Evolutionary conservation across 2,329 filamentous ascomycete species (phyloP).

Genomic region (Nothophaeocryptopus gaeumannii): DNA sequence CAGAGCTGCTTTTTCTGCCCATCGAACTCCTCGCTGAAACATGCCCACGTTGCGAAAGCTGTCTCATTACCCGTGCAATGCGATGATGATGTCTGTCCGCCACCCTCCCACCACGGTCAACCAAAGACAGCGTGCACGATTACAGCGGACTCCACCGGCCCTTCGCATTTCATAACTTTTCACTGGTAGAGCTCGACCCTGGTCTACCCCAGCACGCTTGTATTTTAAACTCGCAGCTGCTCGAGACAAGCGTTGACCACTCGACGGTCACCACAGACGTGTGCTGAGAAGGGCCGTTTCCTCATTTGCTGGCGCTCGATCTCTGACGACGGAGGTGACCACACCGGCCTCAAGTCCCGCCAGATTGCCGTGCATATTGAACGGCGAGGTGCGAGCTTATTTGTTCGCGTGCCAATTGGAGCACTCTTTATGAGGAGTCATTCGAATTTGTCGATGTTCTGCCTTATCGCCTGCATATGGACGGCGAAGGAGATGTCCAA

Average conservation of each 20-base stretch:
- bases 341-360: conserved; percentile 19
- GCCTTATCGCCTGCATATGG: conserved; percentile 25
- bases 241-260: background rate
- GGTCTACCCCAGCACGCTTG: conserved; percentile 16
- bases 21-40: background rate
- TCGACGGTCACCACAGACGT: no score
- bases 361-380: conserved; percentile 24
- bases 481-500: conserved; percentile 6
- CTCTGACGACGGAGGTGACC: conserved; percentile 15
- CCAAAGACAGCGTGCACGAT: no score
- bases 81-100: no score
- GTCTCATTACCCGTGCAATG: no score
- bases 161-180: no score
- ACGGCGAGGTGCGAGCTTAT: conserved; percentile 16
- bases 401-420: conserved; percentile 13
- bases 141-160: no score
- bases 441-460: conserved; percentile 23
- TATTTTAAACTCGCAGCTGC: conserved; percentile 20
- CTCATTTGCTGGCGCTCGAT: conserved; percentile 21
- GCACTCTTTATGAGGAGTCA: conserved; percentile 19
- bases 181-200: conserved; percentile 3
- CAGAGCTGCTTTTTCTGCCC: background rate
- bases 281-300: conserved; percentile 8
- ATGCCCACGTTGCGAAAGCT: no score
- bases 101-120: no score